These are phyloP conservation scores for Backusella macrospora DNA, from an alignment of 192 early-diverging fungal genomes.

Conservation along the genomic window DNA sequence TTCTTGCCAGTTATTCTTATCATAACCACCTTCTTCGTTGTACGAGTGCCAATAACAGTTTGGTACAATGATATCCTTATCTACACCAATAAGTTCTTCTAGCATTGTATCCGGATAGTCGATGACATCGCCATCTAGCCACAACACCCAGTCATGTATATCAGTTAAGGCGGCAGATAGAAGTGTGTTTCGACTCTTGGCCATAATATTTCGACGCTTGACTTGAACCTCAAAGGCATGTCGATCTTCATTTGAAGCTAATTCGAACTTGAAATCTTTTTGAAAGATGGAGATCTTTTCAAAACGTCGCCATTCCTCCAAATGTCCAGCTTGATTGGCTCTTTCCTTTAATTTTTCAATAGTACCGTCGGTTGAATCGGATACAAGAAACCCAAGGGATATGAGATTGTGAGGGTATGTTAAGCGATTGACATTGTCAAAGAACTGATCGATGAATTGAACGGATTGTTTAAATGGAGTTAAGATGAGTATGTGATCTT, in stretches of 20 bases:
- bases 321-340: slow-evolving; percentile 18
- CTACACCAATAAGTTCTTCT: slow-evolving; percentile 59
- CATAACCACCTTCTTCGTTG: slow-evolving; percentile 58
- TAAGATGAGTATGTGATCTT: slow-evolving; percentile 56
- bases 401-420: slow-evolving; percentile 64
- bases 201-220: slow-evolving; percentile 61
- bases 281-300: slow-evolving; percentile 61
- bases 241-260: slow-evolving; percentile 52
- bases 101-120: slow-evolving; percentile 64
- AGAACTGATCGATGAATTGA: slow-evolving; percentile 60
- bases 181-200: slow-evolving; percentile 64
- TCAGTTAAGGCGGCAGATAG: slow-evolving; percentile 58
- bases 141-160: slow-evolving; percentile 68
- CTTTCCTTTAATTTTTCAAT: slow-evolving; percentile 48
- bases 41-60: slow-evolving; percentile 51
- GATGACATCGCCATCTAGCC: slow-evolving; percentile 75
- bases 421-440: slow-evolving; percentile 55
- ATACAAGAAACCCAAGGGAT: slow-evolving; percentile 71
- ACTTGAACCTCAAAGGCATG: slow-evolving; percentile 63
- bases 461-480: slow-evolving; percentile 70
- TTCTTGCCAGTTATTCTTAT: slow-evolving; percentile 74
- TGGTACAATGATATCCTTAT: slow-evolving; percentile 72
- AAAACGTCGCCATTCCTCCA: slow-evolving; percentile 52
- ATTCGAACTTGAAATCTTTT: slow-evolving; percentile 54
- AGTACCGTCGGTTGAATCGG: slow-evolving; percentile 61